Evolutionary conservation across 2,329 filamentous ascomycete genomes (phyloP), one percentile per base, ranked within the genome.

Genomic region (Gliomastix tumulicola): DNA sequence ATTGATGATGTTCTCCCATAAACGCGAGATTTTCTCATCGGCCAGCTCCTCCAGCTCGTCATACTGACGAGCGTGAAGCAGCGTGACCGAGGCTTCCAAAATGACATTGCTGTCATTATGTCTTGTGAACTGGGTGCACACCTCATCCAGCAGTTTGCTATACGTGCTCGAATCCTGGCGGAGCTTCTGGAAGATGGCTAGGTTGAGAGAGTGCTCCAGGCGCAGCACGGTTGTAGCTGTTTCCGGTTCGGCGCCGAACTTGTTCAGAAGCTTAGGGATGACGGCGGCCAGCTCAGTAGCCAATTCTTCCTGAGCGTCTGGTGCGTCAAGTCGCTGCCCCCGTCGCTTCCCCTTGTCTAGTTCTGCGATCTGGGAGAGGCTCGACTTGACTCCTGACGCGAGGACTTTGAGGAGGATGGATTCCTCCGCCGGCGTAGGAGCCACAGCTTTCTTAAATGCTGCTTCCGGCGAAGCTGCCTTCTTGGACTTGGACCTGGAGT

Each of bases 71-170:
- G 90, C 88, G 54, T 94, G 88, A 21, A 95, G 65, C 25, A 98
- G 76, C 6, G 89, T 86, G 17, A 79, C 73, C 20, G 84, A 83
- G 12, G 88, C 90, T 57, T 96, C 89, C 10, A 79, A 79, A 32
- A 98, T 70, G 15, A 97, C 89, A 38, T 77, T 76, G 49, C 86
- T 84, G 50, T 94, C 87, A 30, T 86, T 85, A 53, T 98, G 92
- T n/a, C 88, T 80, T 49, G 84, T 80, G 62, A 98, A 97, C 50
- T 98, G 92, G 40, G 87, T 88, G 57, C 86, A 88, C 48, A 97
- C 88, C 50, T 96, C 89, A 47, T 95, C 88, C 2, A 98, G 68
- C 21, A 97, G 66, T 17, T 82, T 79, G 7, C 82, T 77, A 53
- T 94, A 94, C 3, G 80, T 82, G 3, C 83, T 81, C 1, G 87